Conservation (phyloP, 306 rosid species). For the Vigna angularis region DNA sequence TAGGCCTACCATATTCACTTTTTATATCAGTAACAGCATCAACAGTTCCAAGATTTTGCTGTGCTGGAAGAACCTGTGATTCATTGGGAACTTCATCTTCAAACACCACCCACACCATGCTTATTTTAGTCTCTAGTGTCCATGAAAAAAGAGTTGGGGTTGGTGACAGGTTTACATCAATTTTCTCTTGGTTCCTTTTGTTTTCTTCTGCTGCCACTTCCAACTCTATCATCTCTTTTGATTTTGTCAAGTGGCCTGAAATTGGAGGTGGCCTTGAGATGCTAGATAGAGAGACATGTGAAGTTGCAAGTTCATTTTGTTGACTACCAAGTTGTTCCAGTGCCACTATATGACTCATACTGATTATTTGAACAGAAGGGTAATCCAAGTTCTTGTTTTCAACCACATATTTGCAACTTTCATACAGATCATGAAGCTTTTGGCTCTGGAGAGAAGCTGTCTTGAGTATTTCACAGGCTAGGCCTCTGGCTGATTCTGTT, state of each 20-base stretch:
- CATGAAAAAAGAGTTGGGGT: slow-evolving; percentile 50
- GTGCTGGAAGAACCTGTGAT: slow-evolving; percentile 43
- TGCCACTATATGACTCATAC: slow-evolving; percentile 54
- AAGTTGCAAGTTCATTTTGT: slow-evolving; percentile 33
- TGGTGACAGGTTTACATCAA: slow-evolving; percentile 43
- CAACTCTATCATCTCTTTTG: slow-evolving; percentile 46
- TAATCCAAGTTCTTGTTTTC: slow-evolving; percentile 61
- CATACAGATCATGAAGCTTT: slow-evolving; percentile 60
- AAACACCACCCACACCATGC: slow-evolving; percentile 71
- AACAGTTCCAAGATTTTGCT: slow-evolving; percentile 40
- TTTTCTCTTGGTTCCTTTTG: slow-evolving; percentile 47
- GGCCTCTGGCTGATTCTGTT: slow-evolving; percentile 53
- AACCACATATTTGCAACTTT: slow-evolving; percentile 55
- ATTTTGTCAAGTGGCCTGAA: slow-evolving; percentile 29
- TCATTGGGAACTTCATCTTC: slow-evolving; percentile 60
- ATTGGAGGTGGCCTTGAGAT: slow-evolving; percentile 41
- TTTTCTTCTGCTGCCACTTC: slow-evolving; percentile 39
- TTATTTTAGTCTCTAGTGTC: slow-evolving; percentile 67
- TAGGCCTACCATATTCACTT: slow-evolving; percentile 25
- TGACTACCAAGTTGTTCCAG: slow-evolving; percentile 50
- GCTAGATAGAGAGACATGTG: slow-evolving; percentile 39
- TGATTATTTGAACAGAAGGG: slow-evolving; percentile 64
- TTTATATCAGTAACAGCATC: slow-evolving; percentile 21
- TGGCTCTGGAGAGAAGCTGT: slow-evolving; percentile 61
- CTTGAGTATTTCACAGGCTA: slow-evolving; percentile 62